A percentile compares a stretch with the other conserved stretches of the same genome.
Conservation (phyloP, 2,329 filamentous ascomycete species). For the Colletotrichum spinosum region DNA sequence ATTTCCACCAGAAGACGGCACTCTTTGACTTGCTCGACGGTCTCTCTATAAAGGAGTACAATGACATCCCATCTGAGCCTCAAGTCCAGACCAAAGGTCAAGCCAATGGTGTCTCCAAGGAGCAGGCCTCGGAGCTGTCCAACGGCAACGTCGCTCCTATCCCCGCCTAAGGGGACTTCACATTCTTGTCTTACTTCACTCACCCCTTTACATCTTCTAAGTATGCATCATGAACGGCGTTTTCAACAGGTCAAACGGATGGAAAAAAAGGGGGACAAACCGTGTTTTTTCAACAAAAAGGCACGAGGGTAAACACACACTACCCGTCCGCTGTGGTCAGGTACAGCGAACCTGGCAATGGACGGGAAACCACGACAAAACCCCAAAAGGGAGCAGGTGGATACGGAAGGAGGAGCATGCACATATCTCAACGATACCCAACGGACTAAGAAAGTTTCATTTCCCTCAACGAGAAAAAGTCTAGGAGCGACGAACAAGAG, state of each 20-base stretch:
- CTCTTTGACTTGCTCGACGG: slow-evolving; percentile 91
- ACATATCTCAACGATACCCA: slow-evolving; percentile 57
- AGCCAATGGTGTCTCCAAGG: slow-evolving; percentile 35
- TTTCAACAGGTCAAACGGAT: slow-evolving; percentile 38
- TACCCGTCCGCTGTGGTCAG: too few relatives aligned
- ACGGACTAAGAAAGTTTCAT: slow-evolving; percentile 30
- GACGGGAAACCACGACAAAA: slow-evolving; percentile 33
- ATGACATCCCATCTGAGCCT: slow-evolving; percentile 58
- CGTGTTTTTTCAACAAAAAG: slow-evolving; percentile 45
- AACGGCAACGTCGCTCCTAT: slow-evolving; percentile 35
- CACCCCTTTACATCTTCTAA: slow-evolving; percentile 40
- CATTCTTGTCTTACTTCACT: slow-evolving; percentile 38
- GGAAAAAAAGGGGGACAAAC: slow-evolving; percentile 36
- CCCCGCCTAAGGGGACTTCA: slow-evolving; percentile 36
- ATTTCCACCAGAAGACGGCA: slow-evolving; percentile 86
- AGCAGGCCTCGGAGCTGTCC: slow-evolving; percentile 36
- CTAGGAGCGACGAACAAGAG: slow-evolving; percentile 26
- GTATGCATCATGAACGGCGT: slow-evolving; percentile 39
- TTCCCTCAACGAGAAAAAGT: slow-evolving; percentile 31
- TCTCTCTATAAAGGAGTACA: slow-evolving; percentile 71
- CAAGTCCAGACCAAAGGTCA: slow-evolving; percentile 44
- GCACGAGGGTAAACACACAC: slow-evolving; percentile 10
- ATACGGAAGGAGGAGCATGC: slow-evolving; percentile 40
- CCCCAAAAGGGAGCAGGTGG: slow-evolving; percentile 39
- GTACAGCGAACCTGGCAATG: slow-evolving; percentile 6